Conservation (phyloP, 345 rosid species). For the Murraya koenigii region DNA sequence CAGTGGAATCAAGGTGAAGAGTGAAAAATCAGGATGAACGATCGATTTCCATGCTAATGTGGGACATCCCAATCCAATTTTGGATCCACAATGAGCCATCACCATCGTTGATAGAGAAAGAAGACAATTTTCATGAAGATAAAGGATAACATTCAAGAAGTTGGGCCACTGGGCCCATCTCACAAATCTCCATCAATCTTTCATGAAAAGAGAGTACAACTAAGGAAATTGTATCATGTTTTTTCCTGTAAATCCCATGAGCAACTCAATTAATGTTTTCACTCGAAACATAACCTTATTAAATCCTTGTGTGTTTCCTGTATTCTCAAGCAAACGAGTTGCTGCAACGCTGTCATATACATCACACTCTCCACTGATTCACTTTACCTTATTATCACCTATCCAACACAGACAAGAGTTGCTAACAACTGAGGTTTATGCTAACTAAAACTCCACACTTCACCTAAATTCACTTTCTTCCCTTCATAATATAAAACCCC, state of each 20-base stretch:
- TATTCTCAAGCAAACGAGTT: slow-evolving; percentile 42
- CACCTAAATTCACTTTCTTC: not conserved
- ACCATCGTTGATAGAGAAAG: not conserved
- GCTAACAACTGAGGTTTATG: slow-evolving; percentile 14
- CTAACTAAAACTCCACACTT: slow-evolving; percentile 12
- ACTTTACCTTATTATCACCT: not conserved
- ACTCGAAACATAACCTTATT: slow-evolving; percentile 22
- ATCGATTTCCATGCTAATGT: not conserved
- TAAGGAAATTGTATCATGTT: not conserved
- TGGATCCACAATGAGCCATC: not conserved
- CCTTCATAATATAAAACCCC: not conserved
- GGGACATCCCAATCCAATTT: not conserved
- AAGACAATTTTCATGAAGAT: slow-evolving; percentile 5
- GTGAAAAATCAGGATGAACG: not conserved
- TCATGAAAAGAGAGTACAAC: not conserved
- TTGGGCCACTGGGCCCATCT: slow-evolving; percentile 1
- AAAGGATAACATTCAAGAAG: not conserved
- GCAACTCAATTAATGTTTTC: not conserved
- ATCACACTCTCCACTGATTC: slow-evolving; percentile 3
- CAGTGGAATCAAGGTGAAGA: not conserved
- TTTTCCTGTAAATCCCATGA: not conserved
- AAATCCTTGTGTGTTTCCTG: slow-evolving; percentile 31
- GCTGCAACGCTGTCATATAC: slow-evolving; percentile 20
- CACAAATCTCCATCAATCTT: not conserved
- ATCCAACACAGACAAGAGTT: slow-evolving; percentile 10